phyloP scores from a whole-genome alignment of 2,329 filamentous ascomycete genomes.

The Alternaria ethzedia region DNA sequence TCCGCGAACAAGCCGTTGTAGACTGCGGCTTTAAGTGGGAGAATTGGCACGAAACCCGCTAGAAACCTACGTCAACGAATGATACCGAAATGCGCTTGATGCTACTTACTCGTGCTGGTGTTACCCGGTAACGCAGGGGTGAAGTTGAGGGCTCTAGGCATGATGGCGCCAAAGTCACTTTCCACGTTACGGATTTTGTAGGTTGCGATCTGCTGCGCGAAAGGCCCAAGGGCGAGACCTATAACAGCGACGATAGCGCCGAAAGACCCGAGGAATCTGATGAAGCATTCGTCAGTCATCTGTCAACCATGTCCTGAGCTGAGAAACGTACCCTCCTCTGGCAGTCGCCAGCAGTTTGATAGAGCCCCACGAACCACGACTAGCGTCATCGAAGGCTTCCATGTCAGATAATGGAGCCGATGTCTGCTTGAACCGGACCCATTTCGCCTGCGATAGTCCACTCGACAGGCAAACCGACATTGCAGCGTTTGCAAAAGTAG shows the following conservation, averaged over 20 bases:
- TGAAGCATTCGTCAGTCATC: constrained; percentile 1
- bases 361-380: constrained; percentile 19
- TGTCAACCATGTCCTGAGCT: no score
- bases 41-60: constrained; percentile 20
- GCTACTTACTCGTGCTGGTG: constrained; percentile 19
- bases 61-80: background rate
- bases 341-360: constrained; percentile 12
- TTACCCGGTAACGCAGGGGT: constrained; percentile 13
- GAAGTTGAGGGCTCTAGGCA: constrained; percentile 19
- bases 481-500: constrained; percentile 19
- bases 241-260: constrained; percentile 16
- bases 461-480: constrained; percentile 19
- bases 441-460: constrained; percentile 20
- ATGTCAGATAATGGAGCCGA: constrained; percentile 14
- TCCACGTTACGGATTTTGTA: constrained; percentile 18
- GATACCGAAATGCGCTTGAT: background rate
- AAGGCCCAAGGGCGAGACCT: constrained; percentile 16
- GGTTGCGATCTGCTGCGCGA: constrained; percentile 19
- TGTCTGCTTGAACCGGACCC: constrained; percentile 15
- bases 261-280: constrained; percentile 16
- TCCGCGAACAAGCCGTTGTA: constrained; percentile 22
- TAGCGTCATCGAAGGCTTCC: constrained; percentile 19
- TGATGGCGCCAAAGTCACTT: constrained; percentile 12
- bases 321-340: constrained; percentile 13
- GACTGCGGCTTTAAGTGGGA: constrained; percentile 18